A percentile compares a stretch with the other conserved stretches of the same genome.
These are phyloP conservation scores for Sporothrix pseudoabietina DNA, from an alignment of 2,329 filamentous ascomycete species.

Conservation along the genomic window DNA sequence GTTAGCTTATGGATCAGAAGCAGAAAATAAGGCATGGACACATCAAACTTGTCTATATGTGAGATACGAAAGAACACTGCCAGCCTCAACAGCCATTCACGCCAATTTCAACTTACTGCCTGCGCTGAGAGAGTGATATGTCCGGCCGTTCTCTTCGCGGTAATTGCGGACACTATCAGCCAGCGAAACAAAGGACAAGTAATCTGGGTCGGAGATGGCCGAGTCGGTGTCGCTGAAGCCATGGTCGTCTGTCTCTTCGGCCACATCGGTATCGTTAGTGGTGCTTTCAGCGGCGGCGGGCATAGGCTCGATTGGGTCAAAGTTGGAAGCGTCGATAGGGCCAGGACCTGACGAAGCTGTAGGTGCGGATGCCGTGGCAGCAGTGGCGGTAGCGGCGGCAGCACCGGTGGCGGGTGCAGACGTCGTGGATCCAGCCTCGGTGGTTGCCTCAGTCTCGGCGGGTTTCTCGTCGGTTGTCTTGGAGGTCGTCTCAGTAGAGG, in stretches of 20 bases:
- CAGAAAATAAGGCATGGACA: not conserved
- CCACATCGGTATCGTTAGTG: not conserved
- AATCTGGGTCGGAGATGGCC: constrained; percentile 23
- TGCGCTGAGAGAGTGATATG: constrained; percentile 32
- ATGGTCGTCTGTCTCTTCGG: constrained; percentile 9
- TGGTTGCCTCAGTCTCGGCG: not conserved
- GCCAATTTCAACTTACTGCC: constrained; percentile 26
- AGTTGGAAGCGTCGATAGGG: not conserved
- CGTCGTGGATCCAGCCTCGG: not conserved
- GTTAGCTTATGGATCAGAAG: not conserved
- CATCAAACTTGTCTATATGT: not conserved
- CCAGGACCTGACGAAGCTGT: not conserved
- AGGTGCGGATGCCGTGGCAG: not conserved
- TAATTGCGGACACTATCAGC: constrained; percentile 32
- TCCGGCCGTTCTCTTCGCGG: constrained; percentile 32
- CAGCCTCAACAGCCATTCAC: not conserved
- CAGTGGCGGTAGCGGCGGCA: not conserved
- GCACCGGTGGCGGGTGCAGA: not conserved
- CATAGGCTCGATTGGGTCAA: constrained; percentile 3
- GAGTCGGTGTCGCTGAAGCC: constrained; percentile 29
- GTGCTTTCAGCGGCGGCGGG: not conserved
- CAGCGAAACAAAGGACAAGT: constrained; percentile 26
- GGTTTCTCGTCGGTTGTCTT: not conserved
- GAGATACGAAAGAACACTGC: no score
- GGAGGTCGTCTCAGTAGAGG: not conserved